Conservation (phyloP, 768 basidiomycete genomes). For the Rhodotorula diobovata region DNA sequence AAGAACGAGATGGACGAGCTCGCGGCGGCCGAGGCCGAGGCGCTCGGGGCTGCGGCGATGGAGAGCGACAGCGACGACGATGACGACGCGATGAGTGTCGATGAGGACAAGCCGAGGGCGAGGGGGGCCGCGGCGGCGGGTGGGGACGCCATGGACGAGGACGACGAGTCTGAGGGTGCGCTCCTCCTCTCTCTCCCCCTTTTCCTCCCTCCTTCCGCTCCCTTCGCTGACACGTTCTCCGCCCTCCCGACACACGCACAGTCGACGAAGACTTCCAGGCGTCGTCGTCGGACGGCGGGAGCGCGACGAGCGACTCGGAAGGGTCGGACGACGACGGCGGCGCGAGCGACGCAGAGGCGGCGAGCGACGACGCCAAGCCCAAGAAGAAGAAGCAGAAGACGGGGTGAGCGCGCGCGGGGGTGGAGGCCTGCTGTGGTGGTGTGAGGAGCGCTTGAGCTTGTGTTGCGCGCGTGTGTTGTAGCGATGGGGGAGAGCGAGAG, state of each 20-base stretch:
- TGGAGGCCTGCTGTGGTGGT: too few species aligned
- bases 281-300: conserved; percentile 44
- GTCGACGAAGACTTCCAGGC: conserved; percentile 88
- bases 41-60: conserved; percentile 56
- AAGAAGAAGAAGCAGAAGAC: conserved; percentile 48
- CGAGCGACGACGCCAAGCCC: conserved; percentile 36
- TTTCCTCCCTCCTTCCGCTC: neutral
- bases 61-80: conserved; percentile 57
- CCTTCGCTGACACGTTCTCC: neutral
- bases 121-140: too few species aligned
- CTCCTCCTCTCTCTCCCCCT: conserved; percentile 44
- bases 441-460: too few species aligned
- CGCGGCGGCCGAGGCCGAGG: conserved; percentile 55
- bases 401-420: neutral
- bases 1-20: conserved; percentile 92
- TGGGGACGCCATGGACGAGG: conserved; percentile 52
- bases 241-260: conserved; percentile 18
- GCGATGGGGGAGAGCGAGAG: too few species aligned
- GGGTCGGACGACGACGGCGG: neutral
- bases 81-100: conserved; percentile 50
- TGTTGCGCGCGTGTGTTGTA: too few species aligned
- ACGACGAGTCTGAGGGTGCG: conserved; percentile 68
- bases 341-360: conserved; percentile 24
- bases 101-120: conserved; percentile 11
- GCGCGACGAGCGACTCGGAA: conserved; percentile 47